Base-by-base conservation (phyloP, 192 early-diverging fungal species). In the Coemansia sp. region DNA sequence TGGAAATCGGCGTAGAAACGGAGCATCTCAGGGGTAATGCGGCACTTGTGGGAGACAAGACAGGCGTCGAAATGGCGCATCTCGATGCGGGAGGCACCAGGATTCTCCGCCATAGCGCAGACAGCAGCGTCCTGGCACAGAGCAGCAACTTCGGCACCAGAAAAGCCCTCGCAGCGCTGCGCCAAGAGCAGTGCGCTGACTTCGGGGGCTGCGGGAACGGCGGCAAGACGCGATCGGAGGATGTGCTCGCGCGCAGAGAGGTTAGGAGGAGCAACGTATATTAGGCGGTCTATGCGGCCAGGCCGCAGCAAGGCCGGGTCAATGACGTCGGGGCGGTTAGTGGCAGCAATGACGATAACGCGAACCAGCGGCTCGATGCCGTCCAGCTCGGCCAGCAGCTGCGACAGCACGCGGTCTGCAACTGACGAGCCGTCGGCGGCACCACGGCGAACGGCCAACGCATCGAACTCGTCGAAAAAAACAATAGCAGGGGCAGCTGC, bases 401-500 rank as follows among this genome's bases (percentile, higher is more conserved):
- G 97, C 1, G 96, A 95, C 30, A 99, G 78, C 1, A 99, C 97
- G 6, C 97, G 87, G 66, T 98, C 96, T 6, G 90, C 89, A 0
- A 98, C 96, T 2, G 95, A 96, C 5, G 93, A 84, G 0, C 89
- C 87, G 39, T 88, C 90, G 23, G 78, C 51, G 9, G 83, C 78
- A 31, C 89, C 86, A 50, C 97, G 87, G 61, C 90, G 89, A 20
- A 95, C 93, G 6, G 94, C 92, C 9, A 98, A 73, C 8, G 97
- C 95, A 59, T 99, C 97, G 57, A 99, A 98, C 82, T 98, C 97
- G 76, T 99, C 97, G 83, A 99, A 99, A 72, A 99, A 99, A 7
- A 99, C 87, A 54, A 99, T 98, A 4, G 94, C 92, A 6, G 97
- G 97, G 0, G 93, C 89, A 2, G 96, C 96, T 2, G 92, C 92